Conservation (phyloP, 208 protist species). For the Leishmania lainsoni region DNA sequence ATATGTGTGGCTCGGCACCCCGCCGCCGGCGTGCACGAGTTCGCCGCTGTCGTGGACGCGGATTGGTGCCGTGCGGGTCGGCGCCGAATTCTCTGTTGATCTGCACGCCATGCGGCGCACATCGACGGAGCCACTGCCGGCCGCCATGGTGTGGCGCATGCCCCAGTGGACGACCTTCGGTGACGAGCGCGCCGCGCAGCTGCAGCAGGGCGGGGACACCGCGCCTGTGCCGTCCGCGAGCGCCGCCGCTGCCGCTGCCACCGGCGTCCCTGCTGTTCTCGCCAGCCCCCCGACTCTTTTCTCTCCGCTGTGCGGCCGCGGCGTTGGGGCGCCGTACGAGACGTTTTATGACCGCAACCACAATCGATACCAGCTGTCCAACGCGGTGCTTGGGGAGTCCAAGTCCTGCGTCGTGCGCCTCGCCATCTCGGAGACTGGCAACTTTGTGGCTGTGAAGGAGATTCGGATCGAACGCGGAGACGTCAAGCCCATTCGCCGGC, state of each 20-base stretch:
- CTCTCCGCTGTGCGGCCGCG: neutral
- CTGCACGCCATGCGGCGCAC: slow-evolving; percentile 8
- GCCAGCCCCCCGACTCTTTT: too few species aligned
- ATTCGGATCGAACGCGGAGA: slow-evolving; percentile 30
- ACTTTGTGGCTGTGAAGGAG: slow-evolving; percentile 65
- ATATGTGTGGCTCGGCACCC: slow-evolving; percentile 17
- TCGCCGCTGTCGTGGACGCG: neutral
- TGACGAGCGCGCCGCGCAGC: neutral
- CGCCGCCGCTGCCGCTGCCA: neutral
- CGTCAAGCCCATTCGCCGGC: slow-evolving; percentile 19
- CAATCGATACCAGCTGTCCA: slow-evolving; percentile 54
- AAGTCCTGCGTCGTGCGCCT: slow-evolving; percentile 57
- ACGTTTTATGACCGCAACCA: slow-evolving; percentile 45
- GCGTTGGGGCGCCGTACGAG: neutral
- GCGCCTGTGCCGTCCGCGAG: neutral
- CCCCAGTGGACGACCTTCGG: slow-evolving; percentile 17
- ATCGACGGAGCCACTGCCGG: neutral
- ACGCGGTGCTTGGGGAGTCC: slow-evolving; percentile 43
- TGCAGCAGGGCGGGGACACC: neutral
- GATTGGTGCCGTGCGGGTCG: neutral
- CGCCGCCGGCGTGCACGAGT: slow-evolving; percentile 1
- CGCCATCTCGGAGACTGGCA: slow-evolving; percentile 60
- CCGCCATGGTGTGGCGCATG: slow-evolving; percentile 12
- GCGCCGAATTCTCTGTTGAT: neutral
- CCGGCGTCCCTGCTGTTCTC: neutral